Evolutionary conservation across 805 yeast species (phyloP).

Genomic region (Wickerhamiella dianesei): DNA sequence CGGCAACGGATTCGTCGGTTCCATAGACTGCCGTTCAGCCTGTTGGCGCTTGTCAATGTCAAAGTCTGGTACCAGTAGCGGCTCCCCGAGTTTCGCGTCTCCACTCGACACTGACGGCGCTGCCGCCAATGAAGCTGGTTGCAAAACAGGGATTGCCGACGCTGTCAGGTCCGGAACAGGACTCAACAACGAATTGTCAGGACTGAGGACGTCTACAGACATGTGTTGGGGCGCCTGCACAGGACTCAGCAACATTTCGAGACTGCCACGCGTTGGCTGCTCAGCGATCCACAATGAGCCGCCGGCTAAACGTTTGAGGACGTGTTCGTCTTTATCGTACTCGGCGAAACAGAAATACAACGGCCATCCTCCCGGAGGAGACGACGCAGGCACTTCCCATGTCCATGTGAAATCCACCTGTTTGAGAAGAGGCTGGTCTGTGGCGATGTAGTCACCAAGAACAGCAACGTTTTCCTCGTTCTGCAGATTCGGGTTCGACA

Average conservation of each 20-base stretch:
- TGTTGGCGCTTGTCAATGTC: too few species aligned
- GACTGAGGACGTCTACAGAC: constrained; percentile 4
- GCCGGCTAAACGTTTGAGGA: constrained; percentile 22
- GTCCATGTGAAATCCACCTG: constrained; percentile 24
- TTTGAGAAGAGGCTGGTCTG: constrained; percentile 11
- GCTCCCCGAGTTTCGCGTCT: too few species aligned
- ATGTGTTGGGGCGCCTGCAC: not conserved
- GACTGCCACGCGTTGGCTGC: constrained; percentile 1
- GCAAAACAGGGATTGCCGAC: not conserved
- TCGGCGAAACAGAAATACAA: constrained; percentile 29
- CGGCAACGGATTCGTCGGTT: not conserved
- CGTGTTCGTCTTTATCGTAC: constrained; percentile 25
- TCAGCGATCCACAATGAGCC: constrained; percentile 26
- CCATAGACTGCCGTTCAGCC: too few species aligned
- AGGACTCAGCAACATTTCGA: not conserved
- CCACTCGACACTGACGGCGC: not conserved
- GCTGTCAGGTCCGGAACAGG: constrained; percentile 3
- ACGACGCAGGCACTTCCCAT: constrained; percentile 19
- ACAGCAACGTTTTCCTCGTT: constrained; percentile 27
- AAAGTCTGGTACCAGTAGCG: too few species aligned
- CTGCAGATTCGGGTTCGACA: constrained; percentile 27
- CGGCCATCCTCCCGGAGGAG: constrained; percentile 21
- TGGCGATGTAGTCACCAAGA: constrained; percentile 24
- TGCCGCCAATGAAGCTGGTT: not conserved
- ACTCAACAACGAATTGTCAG: constrained; percentile 4